These are phyloP conservation scores for Raddia distichophylla DNA, from an alignment of 176 grass and related monocot species.

Conservation along the genomic window DNA sequence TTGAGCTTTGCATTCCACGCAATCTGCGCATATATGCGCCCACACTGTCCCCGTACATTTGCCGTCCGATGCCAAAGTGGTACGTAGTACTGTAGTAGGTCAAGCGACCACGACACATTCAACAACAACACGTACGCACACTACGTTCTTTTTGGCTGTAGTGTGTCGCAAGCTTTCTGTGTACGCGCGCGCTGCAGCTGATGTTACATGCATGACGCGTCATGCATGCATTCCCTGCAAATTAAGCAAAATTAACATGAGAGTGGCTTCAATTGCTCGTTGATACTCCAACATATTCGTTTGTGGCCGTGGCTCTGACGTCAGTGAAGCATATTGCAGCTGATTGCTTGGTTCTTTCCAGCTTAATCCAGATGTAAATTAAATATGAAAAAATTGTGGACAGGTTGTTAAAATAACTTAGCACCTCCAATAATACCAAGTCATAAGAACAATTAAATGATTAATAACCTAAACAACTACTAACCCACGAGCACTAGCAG, in stretches of 20 bases:
- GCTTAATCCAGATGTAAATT: too few species aligned
- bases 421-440: too few species aligned
- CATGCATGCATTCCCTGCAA: background rate
- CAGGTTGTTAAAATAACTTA: too few species aligned
- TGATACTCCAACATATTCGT: background rate
- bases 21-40: background rate
- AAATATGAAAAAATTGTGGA: too few species aligned
- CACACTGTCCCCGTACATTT: too few species aligned
- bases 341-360: too few species aligned
- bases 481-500: too few species aligned
- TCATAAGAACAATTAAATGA: too few species aligned
- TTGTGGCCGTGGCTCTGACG: background rate
- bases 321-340: background rate
- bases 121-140: background rate
- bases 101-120: constrained; percentile 17
- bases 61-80: background rate
- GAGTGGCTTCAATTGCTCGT: constrained; percentile 8
- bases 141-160: background rate
- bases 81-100: constrained; percentile 16
- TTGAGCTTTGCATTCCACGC: constrained; percentile 36
- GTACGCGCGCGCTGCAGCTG: background rate
- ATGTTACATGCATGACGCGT: background rate
- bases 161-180: background rate
- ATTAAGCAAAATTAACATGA: too few species aligned
- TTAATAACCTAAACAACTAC: too few species aligned